Conservation (phyloP, 306 rosid genomes). For the Sicyos baderoa region DNA sequence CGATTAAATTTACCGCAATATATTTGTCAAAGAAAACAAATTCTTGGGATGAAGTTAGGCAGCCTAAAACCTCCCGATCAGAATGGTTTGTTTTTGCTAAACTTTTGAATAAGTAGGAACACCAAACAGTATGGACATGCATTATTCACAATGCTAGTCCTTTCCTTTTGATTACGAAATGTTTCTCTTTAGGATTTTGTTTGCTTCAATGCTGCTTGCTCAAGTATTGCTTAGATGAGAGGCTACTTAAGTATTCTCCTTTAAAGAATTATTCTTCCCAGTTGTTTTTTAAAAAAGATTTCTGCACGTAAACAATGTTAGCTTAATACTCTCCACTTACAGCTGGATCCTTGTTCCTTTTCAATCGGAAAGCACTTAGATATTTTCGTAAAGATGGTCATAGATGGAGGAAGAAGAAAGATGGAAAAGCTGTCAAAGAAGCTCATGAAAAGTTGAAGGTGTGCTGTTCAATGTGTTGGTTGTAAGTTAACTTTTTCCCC, state of each 20-base stretch:
- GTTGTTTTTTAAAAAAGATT: background rate
- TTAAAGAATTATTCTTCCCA: background rate
- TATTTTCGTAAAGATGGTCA: conserved; percentile 81
- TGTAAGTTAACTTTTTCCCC: conserved; percentile 42
- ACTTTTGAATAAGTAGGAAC: conserved; percentile 10
- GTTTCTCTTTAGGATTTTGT: background rate
- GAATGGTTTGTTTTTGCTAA: background rate
- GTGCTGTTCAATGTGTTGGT: conserved; percentile 45
- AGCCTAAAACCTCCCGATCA: background rate
- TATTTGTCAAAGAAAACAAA: background rate
- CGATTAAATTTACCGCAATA: background rate
- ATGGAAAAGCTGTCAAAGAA: conserved; percentile 72
- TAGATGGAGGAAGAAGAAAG: conserved; percentile 76
- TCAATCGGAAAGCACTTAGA: conserved; percentile 58
- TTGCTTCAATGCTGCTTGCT: conserved; percentile 1
- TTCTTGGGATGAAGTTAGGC: background rate
- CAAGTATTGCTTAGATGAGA: background rate
- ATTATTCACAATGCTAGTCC: background rate
- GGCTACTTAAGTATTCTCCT: background rate
- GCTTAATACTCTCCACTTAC: conserved; percentile 17
- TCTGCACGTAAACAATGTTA: background rate
- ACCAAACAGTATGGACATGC: background rate
- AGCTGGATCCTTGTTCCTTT: conserved; percentile 72
- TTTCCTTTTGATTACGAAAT: background rate
- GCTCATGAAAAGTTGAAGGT: conserved; percentile 89